These are phyloP conservation scores for Rheum nobile DNA, from an alignment of 148 eudicot species.

Conservation along the genomic window DNA sequence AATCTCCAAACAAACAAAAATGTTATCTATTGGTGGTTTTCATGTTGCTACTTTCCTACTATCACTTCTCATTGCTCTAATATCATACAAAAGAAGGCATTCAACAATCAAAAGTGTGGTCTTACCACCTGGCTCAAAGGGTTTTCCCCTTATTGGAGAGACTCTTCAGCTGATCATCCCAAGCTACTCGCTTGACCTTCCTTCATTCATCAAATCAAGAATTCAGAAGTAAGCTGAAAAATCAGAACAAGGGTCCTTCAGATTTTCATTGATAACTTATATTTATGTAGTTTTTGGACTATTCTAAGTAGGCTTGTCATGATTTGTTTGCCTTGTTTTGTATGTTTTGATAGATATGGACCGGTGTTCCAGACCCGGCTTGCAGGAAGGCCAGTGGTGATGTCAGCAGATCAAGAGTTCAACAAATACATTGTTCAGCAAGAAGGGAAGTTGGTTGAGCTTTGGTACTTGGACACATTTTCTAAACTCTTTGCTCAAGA, in stretches of 20 bases:
- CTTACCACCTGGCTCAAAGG: conserved; percentile 33
- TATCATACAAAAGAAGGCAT: neutral
- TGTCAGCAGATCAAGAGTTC: conserved; percentile 33
- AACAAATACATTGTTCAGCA: conserved; percentile 34
- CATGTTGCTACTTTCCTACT: conserved; percentile 14
- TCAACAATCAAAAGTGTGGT: conserved; percentile 10
- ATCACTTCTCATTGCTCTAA: conserved; percentile 8
- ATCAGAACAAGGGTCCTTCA: neutral
- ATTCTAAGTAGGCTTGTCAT: too few species aligned
- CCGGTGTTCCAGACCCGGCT: conserved; percentile 36
- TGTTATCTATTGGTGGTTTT: conserved; percentile 10
- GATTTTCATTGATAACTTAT: too few species aligned
- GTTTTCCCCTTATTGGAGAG: conserved; percentile 33
- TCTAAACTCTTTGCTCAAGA: conserved; percentile 35
- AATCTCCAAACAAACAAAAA: neutral
- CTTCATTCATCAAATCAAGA: conserved; percentile 21
- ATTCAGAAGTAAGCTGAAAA: conserved; percentile 19
- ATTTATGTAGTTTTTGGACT: too few species aligned
- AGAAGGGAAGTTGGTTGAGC: conserved; percentile 39
- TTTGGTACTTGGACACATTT: conserved; percentile 43
- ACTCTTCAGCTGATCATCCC: conserved; percentile 29
- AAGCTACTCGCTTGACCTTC: conserved; percentile 26
- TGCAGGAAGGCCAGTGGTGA: conserved; percentile 36
- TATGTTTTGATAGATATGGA: conserved; percentile 21
- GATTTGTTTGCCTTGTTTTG: neutral